Evolutionary conservation across 306 rosid genomes (phyloP), one percentile per base, ranked within the genome.

Genomic region (Fragaria nilgerrensis): DNA sequence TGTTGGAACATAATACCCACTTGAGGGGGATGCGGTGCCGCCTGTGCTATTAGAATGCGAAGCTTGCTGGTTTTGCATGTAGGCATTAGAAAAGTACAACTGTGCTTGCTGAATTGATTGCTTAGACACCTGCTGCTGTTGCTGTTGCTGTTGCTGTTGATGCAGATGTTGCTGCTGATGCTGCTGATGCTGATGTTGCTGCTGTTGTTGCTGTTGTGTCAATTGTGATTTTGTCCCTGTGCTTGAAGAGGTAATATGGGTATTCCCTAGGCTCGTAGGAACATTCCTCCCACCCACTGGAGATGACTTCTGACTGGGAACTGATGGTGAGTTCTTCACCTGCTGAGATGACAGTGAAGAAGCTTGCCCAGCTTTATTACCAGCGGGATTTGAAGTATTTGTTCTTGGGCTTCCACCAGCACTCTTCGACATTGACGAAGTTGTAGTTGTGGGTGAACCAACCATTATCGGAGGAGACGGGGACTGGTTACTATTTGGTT

Each of bases 351-450:
- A 81, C 70, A 90, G 70, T 17, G 96, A 83, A 78, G 95, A 77
- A 66, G 84, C 82, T 79, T 88, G 97, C 74, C 89, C 87, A 14
- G 82, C 84, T 80, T 95, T 95, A 65, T 89, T 89, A 56, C 87
- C 87, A 19, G 86, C 76, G 70, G 98, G 75, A 49, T 86, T 37
- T 7, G 97, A 86, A 8, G 86, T 69, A n/a, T 87, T 84, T 17
- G 95, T 88, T 83, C 97, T 87, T 17, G 99, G 98, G 88, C 98
- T 96, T 72, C 92, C 92, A 77, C 98, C 93, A 27, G 93, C 92
- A 75, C 96, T 84, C 77, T 90, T 95, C 0, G 97, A 89, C 83
- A 92, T 82, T 2, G 98, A 89, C 16, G 97, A 93, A 44, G 90
- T 81, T n/a, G 97, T 92, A 36, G 91, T 84, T 20, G 97, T 89